phyloP scores from a whole-genome alignment of 139 green algal genomes.

The Volvox reticuliferus region DNA sequence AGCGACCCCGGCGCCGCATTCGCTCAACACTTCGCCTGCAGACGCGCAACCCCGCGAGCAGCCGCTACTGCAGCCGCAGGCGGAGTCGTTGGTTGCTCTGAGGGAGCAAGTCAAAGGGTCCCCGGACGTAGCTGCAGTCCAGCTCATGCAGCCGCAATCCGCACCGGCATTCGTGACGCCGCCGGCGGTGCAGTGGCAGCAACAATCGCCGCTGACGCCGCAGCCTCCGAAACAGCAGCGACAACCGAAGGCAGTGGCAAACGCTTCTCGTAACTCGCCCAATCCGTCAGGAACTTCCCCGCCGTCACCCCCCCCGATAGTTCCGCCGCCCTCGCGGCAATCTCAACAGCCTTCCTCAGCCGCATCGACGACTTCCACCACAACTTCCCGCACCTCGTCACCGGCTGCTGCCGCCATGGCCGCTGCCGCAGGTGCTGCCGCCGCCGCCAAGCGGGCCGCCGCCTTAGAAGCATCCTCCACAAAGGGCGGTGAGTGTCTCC shows the following conservation, averaged over 20 bases:
- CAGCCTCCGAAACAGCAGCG: not conserved
- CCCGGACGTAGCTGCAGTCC: not conserved
- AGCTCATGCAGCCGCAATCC: not conserved
- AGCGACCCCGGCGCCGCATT: too few relatives aligned
- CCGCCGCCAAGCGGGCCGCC: constrained; percentile 9
- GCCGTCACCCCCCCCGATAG: not conserved
- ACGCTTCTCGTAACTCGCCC: too few relatives aligned
- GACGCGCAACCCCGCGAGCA: not conserved
- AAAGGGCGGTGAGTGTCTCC: too few relatives aligned
- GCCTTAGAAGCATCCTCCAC: not conserved
- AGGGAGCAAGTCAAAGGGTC: not conserved
- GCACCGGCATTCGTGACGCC: not conserved
- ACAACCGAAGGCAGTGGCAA: not conserved
- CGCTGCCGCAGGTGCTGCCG: not conserved
- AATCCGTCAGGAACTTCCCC: too few relatives aligned
- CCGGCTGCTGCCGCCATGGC: not conserved
- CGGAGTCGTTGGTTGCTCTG: not conserved
- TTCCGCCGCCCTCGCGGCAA: not conserved
- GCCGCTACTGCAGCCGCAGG: not conserved
- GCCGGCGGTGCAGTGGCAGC: not conserved
- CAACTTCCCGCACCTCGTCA: not conserved
- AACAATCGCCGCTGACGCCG: not conserved
- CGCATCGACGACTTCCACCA: not conserved
- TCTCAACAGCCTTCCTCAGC: not conserved
- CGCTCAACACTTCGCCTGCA: not conserved